Percentiles rank a stretch among this genome's conserved stretches.
Conservation (phyloP, 2,329 filamentous ascomycete genomes). For the Pseudogymnoascus pannorum region DNA sequence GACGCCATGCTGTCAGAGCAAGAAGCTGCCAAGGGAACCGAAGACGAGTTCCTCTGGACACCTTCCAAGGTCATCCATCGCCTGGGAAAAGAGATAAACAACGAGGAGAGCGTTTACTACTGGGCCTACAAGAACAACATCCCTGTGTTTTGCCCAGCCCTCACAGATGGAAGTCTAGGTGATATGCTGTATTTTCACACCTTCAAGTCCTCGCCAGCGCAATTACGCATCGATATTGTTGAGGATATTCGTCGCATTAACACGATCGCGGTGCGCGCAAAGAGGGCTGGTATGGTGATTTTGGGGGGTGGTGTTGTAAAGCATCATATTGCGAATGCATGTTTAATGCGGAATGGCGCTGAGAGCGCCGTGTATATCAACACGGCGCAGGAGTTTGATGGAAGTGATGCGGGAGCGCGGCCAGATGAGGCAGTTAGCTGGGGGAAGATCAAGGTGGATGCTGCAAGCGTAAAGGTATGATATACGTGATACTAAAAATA, state of each 20-base stretch:
- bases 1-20: constrained; percentile 91
- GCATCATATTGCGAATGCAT: constrained; percentile 97
- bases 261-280: constrained; percentile 79
- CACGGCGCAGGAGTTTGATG: constrained; percentile 94
- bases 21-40: constrained; percentile 64
- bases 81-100: constrained; percentile 87
- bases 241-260: constrained; percentile 92
- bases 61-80: constrained; percentile 86
- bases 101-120: constrained; percentile 87
- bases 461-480: constrained; percentile 78
- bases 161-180: constrained; percentile 90
- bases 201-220: constrained; percentile 75
- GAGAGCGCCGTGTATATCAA: constrained; percentile 98
- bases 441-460: constrained; percentile 93
- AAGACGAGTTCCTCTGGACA: constrained; percentile 78
- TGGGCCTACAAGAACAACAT: constrained; percentile 98
- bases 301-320: constrained; percentile 93
- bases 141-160: constrained; percentile 89
- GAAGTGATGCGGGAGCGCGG: constrained; percentile 87
- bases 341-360: constrained; percentile 93
- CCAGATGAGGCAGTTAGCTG: constrained; percentile 97
- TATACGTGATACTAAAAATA: too few relatives aligned
- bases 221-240: constrained; percentile 83
- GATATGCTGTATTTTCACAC: constrained; percentile 99
- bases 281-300: constrained; percentile 89